Conservation (phyloP, 1,139 yeast species). For the Arxiozyma telluris region DNA sequence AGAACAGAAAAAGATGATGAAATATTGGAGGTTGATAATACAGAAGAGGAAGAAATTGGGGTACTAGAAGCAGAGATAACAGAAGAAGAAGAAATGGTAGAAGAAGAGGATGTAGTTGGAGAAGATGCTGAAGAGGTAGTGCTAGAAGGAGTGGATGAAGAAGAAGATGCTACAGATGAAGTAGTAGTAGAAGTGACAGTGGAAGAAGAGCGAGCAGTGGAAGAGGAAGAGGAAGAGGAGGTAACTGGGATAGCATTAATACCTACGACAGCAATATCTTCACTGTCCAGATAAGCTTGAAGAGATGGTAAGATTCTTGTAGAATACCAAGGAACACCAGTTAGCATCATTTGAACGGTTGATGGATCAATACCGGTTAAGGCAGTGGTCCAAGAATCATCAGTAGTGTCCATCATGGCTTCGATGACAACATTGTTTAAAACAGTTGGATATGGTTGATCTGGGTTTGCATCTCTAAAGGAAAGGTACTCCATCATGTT, state of each 20-base stretch:
- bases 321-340: slow-evolving; percentile 13
- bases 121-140: not conserved
- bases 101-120: not conserved
- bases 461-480: slow-evolving; percentile 4
- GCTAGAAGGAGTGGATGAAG: not conserved
- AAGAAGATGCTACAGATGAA: slow-evolving; percentile 9
- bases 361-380: slow-evolving; percentile 3
- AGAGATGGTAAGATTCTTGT: slow-evolving; percentile 7
- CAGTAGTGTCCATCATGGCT: not conserved
- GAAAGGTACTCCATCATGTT: slow-evolving; percentile 4
- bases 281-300: slow-evolving; percentile 1
- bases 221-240: not conserved
- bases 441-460: slow-evolving; percentile 6
- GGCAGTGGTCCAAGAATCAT: not conserved
- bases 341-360: slow-evolving; percentile 7
- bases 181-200: slow-evolving; percentile 7
- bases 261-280: slow-evolving; percentile 2
- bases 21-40: too few species aligned
- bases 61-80: slow-evolving; percentile 2
- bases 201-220: slow-evolving; percentile 2
- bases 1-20: not conserved
- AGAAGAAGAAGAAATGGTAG: not conserved
- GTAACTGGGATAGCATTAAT: not conserved
- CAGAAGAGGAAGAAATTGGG: not conserved
- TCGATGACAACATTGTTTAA: slow-evolving; percentile 1